phyloP scores from a whole-genome alignment of 345 rosid species.

The Euphorbia peplus region DNA sequence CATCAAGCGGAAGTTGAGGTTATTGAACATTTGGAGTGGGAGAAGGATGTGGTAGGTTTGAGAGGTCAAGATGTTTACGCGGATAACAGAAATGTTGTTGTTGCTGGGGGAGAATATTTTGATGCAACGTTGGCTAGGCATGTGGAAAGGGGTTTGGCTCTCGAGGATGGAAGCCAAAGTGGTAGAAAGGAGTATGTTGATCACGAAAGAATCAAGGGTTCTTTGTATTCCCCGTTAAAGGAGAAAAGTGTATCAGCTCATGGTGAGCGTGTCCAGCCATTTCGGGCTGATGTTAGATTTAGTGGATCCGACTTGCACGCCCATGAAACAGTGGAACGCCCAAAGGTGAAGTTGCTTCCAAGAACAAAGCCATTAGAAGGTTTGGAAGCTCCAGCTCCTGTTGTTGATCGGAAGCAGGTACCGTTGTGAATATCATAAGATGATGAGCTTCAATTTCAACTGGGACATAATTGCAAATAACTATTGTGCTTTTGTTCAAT shows the following conservation, averaged over 20 bases:
- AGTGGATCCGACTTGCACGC: slow-evolving; percentile 37
- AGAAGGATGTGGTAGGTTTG: slow-evolving; percentile 24
- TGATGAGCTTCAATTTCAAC: not conserved
- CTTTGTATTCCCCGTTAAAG: slow-evolving; percentile 40
- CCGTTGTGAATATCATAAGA: not conserved
- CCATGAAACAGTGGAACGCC: slow-evolving; percentile 50
- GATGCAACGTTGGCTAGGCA: slow-evolving; percentile 34
- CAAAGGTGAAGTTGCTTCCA: slow-evolving; percentile 65
- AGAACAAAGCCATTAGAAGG: slow-evolving; percentile 58
- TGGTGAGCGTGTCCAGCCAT: slow-evolving; percentile 35
- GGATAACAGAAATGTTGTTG: slow-evolving; percentile 25
- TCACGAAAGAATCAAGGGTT: slow-evolving; percentile 31
- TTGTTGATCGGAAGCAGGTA: slow-evolving; percentile 47
- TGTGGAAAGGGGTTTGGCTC: slow-evolving; percentile 33
- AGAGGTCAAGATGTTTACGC: slow-evolving; percentile 31
- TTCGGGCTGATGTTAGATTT: slow-evolving; percentile 36
- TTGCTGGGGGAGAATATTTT: slow-evolving; percentile 31
- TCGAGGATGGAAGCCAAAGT: slow-evolving; percentile 39
- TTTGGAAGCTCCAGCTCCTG: slow-evolving; percentile 36
- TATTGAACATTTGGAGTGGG: slow-evolving; percentile 41
- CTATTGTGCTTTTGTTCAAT: slow-evolving; percentile 23
- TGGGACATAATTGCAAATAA: slow-evolving; percentile 6
- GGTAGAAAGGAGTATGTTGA: slow-evolving; percentile 39
- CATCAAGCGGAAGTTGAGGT: slow-evolving; percentile 49
- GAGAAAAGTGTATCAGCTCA: slow-evolving; percentile 31